Conservation (phyloP, 1,284 basidiomycete species). For the Coniferiporia weirii region DNA sequence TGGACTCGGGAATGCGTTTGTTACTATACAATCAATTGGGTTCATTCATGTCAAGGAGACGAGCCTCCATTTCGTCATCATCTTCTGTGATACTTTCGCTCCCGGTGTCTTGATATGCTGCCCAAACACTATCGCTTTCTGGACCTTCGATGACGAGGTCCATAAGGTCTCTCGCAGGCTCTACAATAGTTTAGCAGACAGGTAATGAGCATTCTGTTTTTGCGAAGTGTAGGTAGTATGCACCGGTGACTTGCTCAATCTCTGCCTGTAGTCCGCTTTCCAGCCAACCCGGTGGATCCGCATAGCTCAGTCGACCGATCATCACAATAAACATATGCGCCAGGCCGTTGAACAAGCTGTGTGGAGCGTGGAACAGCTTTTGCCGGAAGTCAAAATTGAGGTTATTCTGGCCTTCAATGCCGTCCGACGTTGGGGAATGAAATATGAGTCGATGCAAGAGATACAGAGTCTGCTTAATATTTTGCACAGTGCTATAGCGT, state of each 20-base stretch:
- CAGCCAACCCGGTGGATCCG: conserved; percentile 61
- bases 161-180: conserved; percentile 61
- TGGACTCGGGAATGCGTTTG: conserved; percentile 18
- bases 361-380: conserved; percentile 47
- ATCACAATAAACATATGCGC: conserved; percentile 73
- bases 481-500: conserved; percentile 40
- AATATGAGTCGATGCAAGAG: conserved; percentile 60
- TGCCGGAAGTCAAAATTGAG: conserved; percentile 42
- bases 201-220: background rate
- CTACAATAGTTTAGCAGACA: conserved; percentile 31
- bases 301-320: conserved; percentile 70
- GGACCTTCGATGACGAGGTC: conserved; percentile 73
- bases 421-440: conserved; percentile 32
- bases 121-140: conserved; percentile 67
- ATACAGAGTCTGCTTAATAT: conserved; percentile 46
- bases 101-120: conserved; percentile 51
- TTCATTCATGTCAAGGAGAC: conserved; percentile 14
- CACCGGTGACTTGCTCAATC: conserved; percentile 51
- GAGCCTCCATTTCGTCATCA: conserved; percentile 48
- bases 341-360: conserved; percentile 58
- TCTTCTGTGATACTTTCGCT: conserved; percentile 36
- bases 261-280: conserved; percentile 37
- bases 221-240: conserved; percentile 16
- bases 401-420: background rate
- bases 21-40: conserved; percentile 18